Evolutionary conservation across 352 stramenopile species (phyloP).

Genomic region (Pythium grandisporangium): DNA sequence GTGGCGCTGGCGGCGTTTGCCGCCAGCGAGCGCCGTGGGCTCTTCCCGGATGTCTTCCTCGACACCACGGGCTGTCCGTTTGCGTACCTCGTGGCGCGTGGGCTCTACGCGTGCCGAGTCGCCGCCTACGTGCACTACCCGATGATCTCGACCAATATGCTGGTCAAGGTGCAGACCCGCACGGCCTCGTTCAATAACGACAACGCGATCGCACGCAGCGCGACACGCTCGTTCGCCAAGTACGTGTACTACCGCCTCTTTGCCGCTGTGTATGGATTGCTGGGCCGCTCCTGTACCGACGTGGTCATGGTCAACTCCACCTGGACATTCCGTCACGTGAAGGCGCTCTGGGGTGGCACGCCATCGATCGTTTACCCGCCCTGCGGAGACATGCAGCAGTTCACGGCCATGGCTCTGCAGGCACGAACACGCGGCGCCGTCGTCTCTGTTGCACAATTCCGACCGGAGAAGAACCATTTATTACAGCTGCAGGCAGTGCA

Average conservation of each 20-base stretch:
- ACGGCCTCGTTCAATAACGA: slow-evolving; percentile 93
- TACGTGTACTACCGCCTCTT: slow-evolving; percentile 96
- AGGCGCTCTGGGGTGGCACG: slow-evolving; percentile 83
- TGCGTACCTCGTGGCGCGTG: slow-evolving; percentile 90
- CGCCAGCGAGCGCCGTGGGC: slow-evolving; percentile 20
- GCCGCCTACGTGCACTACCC: slow-evolving; percentile 99
- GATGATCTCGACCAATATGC: slow-evolving; percentile 99
- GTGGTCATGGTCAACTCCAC: slow-evolving; percentile 97
- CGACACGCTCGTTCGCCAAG: slow-evolving; percentile 86
- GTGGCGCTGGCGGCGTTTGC: slow-evolving; percentile 86
- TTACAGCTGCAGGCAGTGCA: slow-evolving; percentile 91
- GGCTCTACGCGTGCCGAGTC: slow-evolving; percentile 80
- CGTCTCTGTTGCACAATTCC: slow-evolving; percentile 97
- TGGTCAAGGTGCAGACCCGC: slow-evolving; percentile 88
- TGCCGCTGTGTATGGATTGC: slow-evolving; percentile 85
- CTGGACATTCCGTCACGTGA: slow-evolving; percentile 97
- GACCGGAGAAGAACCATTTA: slow-evolving; percentile 98
- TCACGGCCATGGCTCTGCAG: slow-evolving; percentile 52
- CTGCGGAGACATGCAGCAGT: slow-evolving; percentile 85
- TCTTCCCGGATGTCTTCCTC: slow-evolving; percentile 89
- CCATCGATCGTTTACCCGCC: slow-evolving; percentile 92
- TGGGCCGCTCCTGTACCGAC: slow-evolving; percentile 76
- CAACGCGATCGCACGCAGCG: slow-evolving; percentile 63
- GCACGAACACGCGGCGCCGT: slow-evolving; percentile 78
- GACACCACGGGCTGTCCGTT: slow-evolving; percentile 98